phyloP scores from a whole-genome alignment of 2,329 filamentous ascomycete species.

The Cadophora luteo-olivacea region DNA sequence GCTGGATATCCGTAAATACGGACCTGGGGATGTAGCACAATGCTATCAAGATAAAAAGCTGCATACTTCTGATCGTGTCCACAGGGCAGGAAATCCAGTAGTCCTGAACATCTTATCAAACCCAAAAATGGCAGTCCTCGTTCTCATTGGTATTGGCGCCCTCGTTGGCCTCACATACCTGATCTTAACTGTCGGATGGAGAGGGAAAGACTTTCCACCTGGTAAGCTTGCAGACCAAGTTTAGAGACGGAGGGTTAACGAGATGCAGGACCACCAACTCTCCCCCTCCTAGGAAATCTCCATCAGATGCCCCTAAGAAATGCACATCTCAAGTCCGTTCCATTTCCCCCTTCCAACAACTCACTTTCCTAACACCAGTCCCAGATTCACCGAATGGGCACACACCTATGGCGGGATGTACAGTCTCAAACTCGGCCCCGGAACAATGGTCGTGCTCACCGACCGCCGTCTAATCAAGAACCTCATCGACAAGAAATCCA shows the following conservation, averaged over 20 bases:
- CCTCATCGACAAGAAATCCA: slow-evolving; percentile 32
- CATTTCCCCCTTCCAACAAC: background rate
- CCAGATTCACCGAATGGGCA: slow-evolving; percentile 53
- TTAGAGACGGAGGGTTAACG: background rate
- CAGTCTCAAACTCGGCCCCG: slow-evolving; percentile 32
- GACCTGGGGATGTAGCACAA: background rate
- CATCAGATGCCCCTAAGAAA: slow-evolving; percentile 38
- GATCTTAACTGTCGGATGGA: slow-evolving; percentile 16
- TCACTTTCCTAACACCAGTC: background rate
- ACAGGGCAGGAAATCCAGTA: background rate
- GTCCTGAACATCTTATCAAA: background rate
- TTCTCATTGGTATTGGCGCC: slow-evolving; percentile 5
- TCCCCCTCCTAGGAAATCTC: slow-evolving; percentile 35
- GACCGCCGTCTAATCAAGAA: slow-evolving; percentile 26
- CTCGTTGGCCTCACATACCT: slow-evolving; percentile 15
- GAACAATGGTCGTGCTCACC: slow-evolving; percentile 28
- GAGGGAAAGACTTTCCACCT: slow-evolving; percentile 18
- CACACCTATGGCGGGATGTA: slow-evolving; percentile 51
- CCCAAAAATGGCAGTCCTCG: slow-evolving; percentile 11
- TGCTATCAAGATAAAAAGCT: background rate
- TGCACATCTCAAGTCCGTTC: slow-evolving; percentile 41
- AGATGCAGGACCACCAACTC: slow-evolving; percentile 29
- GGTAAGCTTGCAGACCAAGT: background rate
- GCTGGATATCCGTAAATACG: background rate
- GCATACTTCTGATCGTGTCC: background rate